Base-by-base conservation (phyloP, 345 rosid species). In the Lumnitzera littorea region DNA sequence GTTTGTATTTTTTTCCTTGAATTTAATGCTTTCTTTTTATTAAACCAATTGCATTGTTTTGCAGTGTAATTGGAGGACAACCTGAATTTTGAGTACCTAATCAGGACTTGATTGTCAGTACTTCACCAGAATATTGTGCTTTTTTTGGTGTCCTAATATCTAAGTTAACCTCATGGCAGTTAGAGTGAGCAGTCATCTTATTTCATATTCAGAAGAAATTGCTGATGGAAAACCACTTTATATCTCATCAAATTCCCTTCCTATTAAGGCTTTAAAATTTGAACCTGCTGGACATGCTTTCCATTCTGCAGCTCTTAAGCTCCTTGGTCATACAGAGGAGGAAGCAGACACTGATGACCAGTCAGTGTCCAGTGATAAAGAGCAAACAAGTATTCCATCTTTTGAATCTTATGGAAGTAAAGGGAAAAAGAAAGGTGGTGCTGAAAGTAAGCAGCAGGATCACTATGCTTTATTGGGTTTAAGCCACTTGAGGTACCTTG, bases 261-360 rank as follows among this genome's bases (percentile, higher is more conserved):
- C 99, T 16, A 66, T 85, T 46, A 95, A 95, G 82, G 91, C 91
- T 55, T 63, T 59, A 43, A 79, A 78, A 46, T 86, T 76, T 53
- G 99, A 95, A 66, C 97, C 99, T 55, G 97, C 99, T 67, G 99
- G 96, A 17, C 92, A 82, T 73, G 62, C 96, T 67, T 95, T 91
- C 61, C 97, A 95, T 63, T 57, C 74, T 70, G 89, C 85, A 77
- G 97, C 92, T 64, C 90, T 84, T 50, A 95, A 86, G 72, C 83
- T 95, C 13, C 64, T 72, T 60, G 99, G 99, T 46, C 84, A 76
- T 53, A 90, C 67, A 62, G 84, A 86, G 67, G 88, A 84, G 46
- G 71, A 53, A 49, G 74, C 57, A 46, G 71, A 67, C 31, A 70
- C 52, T 70, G 84, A 71, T 67, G 89, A 80, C 48, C 82, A 74